phyloP scores from a whole-genome alignment of 2,329 filamentous ascomycete genomes.

The Rhynchosporium graminicola region DNA sequence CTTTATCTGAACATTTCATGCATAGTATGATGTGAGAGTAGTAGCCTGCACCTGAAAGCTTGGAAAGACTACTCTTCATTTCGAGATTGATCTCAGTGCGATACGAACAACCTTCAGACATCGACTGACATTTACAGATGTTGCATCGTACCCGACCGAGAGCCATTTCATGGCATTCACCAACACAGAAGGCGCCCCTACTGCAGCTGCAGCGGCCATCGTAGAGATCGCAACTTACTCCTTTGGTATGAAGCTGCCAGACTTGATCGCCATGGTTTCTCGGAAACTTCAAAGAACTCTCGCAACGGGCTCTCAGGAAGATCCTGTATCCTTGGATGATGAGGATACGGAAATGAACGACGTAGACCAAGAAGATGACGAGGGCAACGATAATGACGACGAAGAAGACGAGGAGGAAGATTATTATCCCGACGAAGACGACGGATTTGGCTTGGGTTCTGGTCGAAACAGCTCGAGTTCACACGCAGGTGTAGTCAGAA shows the following conservation, averaged over 20 bases:
- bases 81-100: too few relatives aligned
- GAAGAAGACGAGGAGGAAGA: slow-evolving; percentile 29
- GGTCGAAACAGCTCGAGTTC: neutral
- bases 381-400: slow-evolving; percentile 25
- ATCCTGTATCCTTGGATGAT: slow-evolving; percentile 26
- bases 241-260: slow-evolving; percentile 30
- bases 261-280: slow-evolving; percentile 33
- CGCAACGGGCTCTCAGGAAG: slow-evolving; percentile 26
- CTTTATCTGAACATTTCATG: neutral
- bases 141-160: slow-evolving; percentile 54
- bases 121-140: slow-evolving; percentile 44
- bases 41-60: neutral
- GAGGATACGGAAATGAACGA: slow-evolving; percentile 34
- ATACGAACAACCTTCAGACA: too few relatives aligned
- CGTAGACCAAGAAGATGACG: slow-evolving; percentile 28
- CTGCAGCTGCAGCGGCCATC: slow-evolving; percentile 43
- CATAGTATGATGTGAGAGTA: neutral
- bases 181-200: slow-evolving; percentile 48
- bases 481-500: slow-evolving; percentile 9
- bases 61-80: too few relatives aligned
- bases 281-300: slow-evolving; percentile 31
- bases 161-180: slow-evolving; percentile 57
- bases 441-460: slow-evolving; percentile 8
- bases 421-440: slow-evolving; percentile 32
- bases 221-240: slow-evolving; percentile 32